Evolutionary conservation across 129 eudicot genomes (phyloP), one percentile per base, ranked within the genome.

Genomic region (Silybum marianum): DNA sequence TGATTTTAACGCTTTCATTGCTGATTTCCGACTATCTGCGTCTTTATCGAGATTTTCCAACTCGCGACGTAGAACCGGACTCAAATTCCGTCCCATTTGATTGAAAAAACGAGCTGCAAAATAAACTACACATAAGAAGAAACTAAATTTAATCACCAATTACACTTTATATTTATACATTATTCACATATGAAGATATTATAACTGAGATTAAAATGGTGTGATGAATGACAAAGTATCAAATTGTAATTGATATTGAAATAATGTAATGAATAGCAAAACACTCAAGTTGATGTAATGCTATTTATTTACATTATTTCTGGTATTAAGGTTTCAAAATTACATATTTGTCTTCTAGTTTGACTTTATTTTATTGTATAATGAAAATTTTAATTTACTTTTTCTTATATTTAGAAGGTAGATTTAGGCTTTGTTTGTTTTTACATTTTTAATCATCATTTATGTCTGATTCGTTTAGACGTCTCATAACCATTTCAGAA

Each of bases 41-140:
- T 89, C 99, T 82, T 95, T 95, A 76, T 93, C 97, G 73, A 92
- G 94, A 89, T 95, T 95, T 75, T 90, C 97, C 82, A 95, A 78
- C 78, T 95, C 97, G 34, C 88, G 83, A 21, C 90, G 78, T 40
- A 95, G 74, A n/a, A 87, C 85, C 16, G 99, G 97, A 84, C 93
- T 90, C 67, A 91, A 82, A 77, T 85, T 95, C 69, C 98, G 88
- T 76, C 91, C 83, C 99, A 95, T 95, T 67, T 74, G 80, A 18
- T 67, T 10, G n/a, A 58, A n/a, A 58, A 28, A n/a, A 58, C 19
- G 14, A 69, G 22, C 73, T 83, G 82, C 65, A 79, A 78, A n/a
- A 58, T 76, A 73, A 51, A 3, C 72, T 22, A 75, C 62, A 74
- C 21, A 30, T 81, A 40, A 58, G 18, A n/a, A 75, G 40, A 19